A percentile compares a stretch with the other conserved stretches of the same genome.
These are phyloP conservation scores for Neocallimastix lanati DNA, from an alignment of 192 early-diverging fungal genomes.

Conservation along the genomic window DNA sequence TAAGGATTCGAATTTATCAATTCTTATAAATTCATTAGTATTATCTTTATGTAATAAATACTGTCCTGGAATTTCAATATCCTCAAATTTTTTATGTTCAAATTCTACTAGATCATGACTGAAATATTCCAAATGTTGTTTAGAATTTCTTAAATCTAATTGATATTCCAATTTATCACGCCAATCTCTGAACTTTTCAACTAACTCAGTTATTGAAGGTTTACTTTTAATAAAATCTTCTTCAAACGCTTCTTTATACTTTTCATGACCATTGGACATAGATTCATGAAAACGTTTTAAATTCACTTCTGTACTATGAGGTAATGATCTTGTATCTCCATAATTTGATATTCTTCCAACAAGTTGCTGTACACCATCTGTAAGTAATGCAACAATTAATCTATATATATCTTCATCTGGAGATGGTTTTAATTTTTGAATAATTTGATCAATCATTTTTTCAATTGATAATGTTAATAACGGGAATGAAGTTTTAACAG, in stretches of 20 bases:
- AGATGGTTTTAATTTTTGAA: conserved; percentile 74
- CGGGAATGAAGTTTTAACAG: conserved; percentile 86
- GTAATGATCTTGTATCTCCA: conserved; percentile 40
- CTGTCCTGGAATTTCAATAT: conserved; percentile 97
- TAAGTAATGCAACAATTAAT: conserved; percentile 74
- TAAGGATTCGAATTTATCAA: conserved; percentile 84
- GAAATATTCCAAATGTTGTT: conserved; percentile 68
- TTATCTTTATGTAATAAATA: conserved; percentile 60
- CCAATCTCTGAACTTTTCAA: conserved; percentile 78
- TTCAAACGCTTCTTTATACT: conserved; percentile 54
- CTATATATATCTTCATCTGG: conserved; percentile 97
- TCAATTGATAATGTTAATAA: conserved; percentile 90
- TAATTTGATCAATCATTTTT: conserved; percentile 96
- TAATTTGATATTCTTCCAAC: conserved; percentile 14
- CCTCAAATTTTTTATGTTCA: conserved; percentile 95
- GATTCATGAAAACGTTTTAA: conserved; percentile 76
- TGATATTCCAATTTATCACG: conserved; percentile 77
- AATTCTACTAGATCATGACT: conserved; percentile 91
- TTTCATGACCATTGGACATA: conserved; percentile 56
- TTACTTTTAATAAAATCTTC: conserved; percentile 81
- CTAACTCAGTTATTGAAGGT: conserved; percentile 64
- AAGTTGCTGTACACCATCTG: conserved; percentile 57
- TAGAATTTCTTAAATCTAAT: conserved; percentile 61
- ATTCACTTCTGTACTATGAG: conserved; percentile 54
- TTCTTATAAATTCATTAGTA: conserved; percentile 80